Conservation (phyloP, 2,329 filamentous ascomycete genomes). For the Monosporascus sp. region DNA sequence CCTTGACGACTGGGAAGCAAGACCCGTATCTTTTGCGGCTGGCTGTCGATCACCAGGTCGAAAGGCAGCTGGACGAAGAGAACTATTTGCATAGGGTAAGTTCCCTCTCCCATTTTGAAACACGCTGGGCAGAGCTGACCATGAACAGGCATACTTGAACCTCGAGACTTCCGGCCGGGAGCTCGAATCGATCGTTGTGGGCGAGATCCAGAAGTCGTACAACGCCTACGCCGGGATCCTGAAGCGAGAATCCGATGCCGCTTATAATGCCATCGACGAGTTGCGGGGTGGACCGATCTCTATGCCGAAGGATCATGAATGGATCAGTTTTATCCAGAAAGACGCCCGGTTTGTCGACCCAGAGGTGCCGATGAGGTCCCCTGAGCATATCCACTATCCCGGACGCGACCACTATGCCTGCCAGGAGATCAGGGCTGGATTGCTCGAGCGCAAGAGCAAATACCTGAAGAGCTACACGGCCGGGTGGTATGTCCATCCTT, state of each 20-base stretch:
- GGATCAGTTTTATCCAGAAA: constrained; percentile 73
- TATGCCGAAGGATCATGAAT: constrained; percentile 94
- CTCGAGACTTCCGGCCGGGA: constrained; percentile 91
- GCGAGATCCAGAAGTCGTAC: constrained; percentile 97
- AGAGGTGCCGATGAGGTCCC: constrained; percentile 66
- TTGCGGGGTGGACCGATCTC: constrained; percentile 78
- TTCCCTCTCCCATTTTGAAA: constrained; percentile 3
- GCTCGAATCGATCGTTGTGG: constrained; percentile 91
- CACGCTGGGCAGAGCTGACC: constrained; percentile 15
- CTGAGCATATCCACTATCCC: constrained; percentile 84
- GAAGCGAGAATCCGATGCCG: constrained; percentile 82
- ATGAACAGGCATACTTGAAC: constrained; percentile 76
- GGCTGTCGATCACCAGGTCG: constrained; percentile 82
- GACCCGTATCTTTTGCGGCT: constrained; percentile 88
- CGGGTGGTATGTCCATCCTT: constrained; percentile 62
- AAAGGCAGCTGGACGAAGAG: constrained; percentile 91
- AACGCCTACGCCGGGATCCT: constrained; percentile 88
- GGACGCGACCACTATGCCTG: constrained; percentile 79
- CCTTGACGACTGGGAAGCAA: constrained; percentile 73
- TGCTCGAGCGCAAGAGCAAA: constrained; percentile 96
- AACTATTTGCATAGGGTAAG: constrained; percentile 89
- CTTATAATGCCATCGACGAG: constrained; percentile 71
- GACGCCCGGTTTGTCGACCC: constrained; percentile 88
- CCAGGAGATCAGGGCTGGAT: constrained; percentile 80
- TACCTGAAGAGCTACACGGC: constrained; percentile 96